Evolutionary conservation across 768 basidiomycete genomes (phyloP).

Genomic region (Guyanaporus albipodus): DNA sequence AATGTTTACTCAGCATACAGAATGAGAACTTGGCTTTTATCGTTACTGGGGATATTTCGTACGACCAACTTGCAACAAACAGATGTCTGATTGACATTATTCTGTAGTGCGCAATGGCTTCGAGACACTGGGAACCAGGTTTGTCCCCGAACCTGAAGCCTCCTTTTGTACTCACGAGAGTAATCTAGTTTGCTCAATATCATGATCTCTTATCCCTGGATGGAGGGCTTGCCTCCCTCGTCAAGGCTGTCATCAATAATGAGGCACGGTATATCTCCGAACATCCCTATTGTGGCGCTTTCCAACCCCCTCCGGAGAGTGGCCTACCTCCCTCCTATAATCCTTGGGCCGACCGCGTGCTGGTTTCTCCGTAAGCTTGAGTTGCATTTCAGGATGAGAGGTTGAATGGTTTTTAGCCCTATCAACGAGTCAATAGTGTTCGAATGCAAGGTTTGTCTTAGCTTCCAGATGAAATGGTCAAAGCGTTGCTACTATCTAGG

Average conservation of each 20-base stretch:
- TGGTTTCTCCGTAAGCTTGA: conserved; percentile 68
- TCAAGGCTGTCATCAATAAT: conserved; percentile 81
- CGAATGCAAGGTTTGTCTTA: conserved; percentile 65
- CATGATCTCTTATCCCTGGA: conserved; percentile 55
- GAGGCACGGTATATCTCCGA: conserved; percentile 69
- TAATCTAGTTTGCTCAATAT: conserved; percentile 65
- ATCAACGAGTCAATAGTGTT: conserved; percentile 69
- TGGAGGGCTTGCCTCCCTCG: conserved; percentile 53
- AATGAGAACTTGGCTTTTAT: conserved; percentile 72
- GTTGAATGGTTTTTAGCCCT: conserved; percentile 41
- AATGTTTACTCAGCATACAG: conserved; percentile 31
- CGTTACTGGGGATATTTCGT: conserved; percentile 82
- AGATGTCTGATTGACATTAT: conserved; percentile 4
- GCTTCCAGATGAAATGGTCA: neutral
- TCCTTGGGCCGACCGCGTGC: conserved; percentile 64
- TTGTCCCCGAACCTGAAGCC: conserved; percentile 4
- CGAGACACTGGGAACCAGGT: conserved; percentile 81
- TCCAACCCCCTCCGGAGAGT: conserved; percentile 78
- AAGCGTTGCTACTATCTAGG: neutral
- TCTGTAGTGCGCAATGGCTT: conserved; percentile 71
- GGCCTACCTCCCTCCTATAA: conserved; percentile 61
- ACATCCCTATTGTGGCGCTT: conserved; percentile 77
- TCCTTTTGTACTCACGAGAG: neutral
- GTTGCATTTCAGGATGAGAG: conserved; percentile 18
- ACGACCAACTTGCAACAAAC: conserved; percentile 25